phyloP scores from a whole-genome alignment of 2,329 filamentous ascomycete species.

The Fonsecaea monophora region DNA sequence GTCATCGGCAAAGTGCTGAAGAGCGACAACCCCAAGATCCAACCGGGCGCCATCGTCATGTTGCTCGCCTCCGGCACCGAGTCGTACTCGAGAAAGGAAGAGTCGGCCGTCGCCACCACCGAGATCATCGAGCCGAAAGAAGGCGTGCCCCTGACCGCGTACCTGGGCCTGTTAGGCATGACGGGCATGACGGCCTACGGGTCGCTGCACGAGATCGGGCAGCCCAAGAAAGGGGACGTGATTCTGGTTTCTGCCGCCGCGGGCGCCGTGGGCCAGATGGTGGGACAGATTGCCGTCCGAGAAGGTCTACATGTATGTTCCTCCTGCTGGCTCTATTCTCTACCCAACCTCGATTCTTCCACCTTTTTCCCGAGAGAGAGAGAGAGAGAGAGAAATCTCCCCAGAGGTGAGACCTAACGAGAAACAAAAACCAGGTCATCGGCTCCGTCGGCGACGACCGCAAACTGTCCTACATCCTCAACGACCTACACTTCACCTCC shows the following conservation, averaged over 20 bases:
- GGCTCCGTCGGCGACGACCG: slow-evolving; percentile 75
- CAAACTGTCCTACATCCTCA: slow-evolving; percentile 72
- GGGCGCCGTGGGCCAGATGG: slow-evolving; percentile 76
- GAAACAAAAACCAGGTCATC: slow-evolving; percentile 60
- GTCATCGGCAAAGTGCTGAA: slow-evolving; percentile 70
- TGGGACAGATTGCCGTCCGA: slow-evolving; percentile 76
- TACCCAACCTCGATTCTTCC: not conserved
- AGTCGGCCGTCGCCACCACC: slow-evolving; percentile 43
- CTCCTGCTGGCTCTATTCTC: not conserved
- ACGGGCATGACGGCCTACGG: slow-evolving; percentile 72
- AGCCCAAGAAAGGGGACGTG: slow-evolving; percentile 72
- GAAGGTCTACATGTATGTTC: slow-evolving; percentile 63
- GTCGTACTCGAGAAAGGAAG: slow-evolving; percentile 67
- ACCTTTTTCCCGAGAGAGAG: not conserved
- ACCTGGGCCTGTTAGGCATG: slow-evolving; percentile 71
- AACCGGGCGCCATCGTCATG: slow-evolving; percentile 63
- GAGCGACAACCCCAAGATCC: slow-evolving; percentile 65
- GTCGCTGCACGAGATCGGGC: slow-evolving; percentile 70
- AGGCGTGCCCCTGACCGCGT: slow-evolving; percentile 68
- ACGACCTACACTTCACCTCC: slow-evolving; percentile 68
- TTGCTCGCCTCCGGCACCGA: slow-evolving; percentile 52
- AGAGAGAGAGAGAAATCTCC: not conserved
- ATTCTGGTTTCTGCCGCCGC: slow-evolving; percentile 76
- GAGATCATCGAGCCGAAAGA: slow-evolving; percentile 56
- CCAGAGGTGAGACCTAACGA: too few species aligned